Evolutionary conservation across 1,284 basidiomycete genomes (phyloP), one percentile per base, ranked within the genome.

Genomic region (Porphyrellus sp.): DNA sequence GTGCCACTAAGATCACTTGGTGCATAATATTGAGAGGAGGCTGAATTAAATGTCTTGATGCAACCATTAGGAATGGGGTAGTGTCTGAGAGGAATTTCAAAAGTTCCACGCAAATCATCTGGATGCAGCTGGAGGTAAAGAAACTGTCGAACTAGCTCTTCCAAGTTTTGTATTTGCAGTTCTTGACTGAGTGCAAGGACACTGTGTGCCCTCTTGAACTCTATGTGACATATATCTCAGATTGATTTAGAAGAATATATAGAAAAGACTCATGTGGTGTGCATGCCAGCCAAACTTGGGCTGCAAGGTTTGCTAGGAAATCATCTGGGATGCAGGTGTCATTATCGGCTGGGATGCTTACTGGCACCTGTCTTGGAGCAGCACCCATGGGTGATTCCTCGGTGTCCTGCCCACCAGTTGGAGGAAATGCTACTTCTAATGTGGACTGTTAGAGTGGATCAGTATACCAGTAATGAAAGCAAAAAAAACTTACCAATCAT

Each of bases 1-100:
- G 41, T 54, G 8, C 56, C 47, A 13, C 55, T 43, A n/a, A 24
- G 6, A 6, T 52, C 44, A 37, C 59, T 60, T 12, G 51, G 35
- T 0, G 20, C 16, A 18, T 39, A 47, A 18, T 25, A 47, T 9
- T 4, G 18, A 5, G 35, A 6, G 8, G 9, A 30, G 2, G 35
- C 46, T 16, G 18, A 38, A 5, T 46, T 46, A 3, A 23, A 20
- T 5, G 15, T 12, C 7, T 46, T 28, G 18, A 46, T 46, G 9
- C 8, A 1, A 7, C 35, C 35, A n/a, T 37, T 2, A 9, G 11
- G n/a, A 15, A 2, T 2, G 15, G 34, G 27, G 11, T 13, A 46
- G 25, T 41, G 13, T 4, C 8, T 16, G 4, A 33, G 13, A 16
- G 21, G 13, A 2, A 33, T 16, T 11, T 31, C 13, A 6, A 12